Evolutionary conservation across 1,139 yeast species (phyloP).

Genomic region (Saccharomycopsis hybrid): DNA sequence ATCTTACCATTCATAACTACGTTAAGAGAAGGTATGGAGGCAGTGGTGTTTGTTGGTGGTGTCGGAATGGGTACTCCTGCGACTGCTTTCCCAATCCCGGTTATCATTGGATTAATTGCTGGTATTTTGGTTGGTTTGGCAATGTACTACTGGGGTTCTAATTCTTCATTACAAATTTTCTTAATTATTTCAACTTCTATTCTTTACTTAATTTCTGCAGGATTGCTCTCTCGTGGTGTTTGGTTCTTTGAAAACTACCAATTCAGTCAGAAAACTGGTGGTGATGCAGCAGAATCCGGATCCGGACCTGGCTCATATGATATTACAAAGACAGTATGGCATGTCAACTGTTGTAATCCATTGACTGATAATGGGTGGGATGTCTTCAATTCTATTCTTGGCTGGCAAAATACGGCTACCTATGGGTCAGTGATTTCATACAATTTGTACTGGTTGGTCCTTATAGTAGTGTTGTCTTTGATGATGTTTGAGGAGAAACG

Average conservation of each 20-base stretch:
- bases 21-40: slow-evolving; percentile 86
- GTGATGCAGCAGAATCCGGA: slow-evolving; percentile 85
- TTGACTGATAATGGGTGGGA: slow-evolving; percentile 89
- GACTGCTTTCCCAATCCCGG: slow-evolving; percentile 76
- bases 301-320: slow-evolving; percentile 91
- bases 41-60: slow-evolving; percentile 88
- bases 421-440: slow-evolving; percentile 80
- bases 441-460: slow-evolving; percentile 71
- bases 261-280: slow-evolving; percentile 64
- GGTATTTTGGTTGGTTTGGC: slow-evolving; percentile 62
- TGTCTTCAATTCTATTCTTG: slow-evolving; percentile 77
- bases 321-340: slow-evolving; percentile 74
- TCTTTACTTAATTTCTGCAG: slow-evolving; percentile 80
- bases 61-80: slow-evolving; percentile 60
- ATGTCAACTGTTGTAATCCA: slow-evolving; percentile 91
- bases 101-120: slow-evolving; percentile 66
- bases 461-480: slow-evolving; percentile 48
- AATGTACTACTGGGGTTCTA: slow-evolving; percentile 71
- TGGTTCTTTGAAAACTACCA: slow-evolving; percentile 74
- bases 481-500: slow-evolving; percentile 68
- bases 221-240: slow-evolving; percentile 81
- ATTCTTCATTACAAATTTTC: slow-evolving; percentile 69
- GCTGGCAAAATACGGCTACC: slow-evolving; percentile 92
- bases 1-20: slow-evolving; percentile 79
- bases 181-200: slow-evolving; percentile 75